These are phyloP conservation scores for Solanum phureja DNA, from an alignment of 257 asterid genomes.

Conservation along the genomic window DNA sequence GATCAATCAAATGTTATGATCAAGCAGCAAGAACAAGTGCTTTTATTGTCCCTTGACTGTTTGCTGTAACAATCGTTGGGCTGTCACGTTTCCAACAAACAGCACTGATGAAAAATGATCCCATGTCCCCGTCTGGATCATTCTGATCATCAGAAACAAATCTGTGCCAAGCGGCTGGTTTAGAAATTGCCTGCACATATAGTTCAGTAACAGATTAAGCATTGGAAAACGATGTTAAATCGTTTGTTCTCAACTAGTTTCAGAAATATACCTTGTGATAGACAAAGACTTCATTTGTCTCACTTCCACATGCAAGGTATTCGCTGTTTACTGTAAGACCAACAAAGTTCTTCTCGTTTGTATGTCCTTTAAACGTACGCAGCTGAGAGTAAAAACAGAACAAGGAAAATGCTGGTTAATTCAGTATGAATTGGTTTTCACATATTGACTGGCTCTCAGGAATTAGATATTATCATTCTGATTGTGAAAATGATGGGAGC, in stretches of 20 bases:
- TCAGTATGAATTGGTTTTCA: neutral
- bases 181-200: slow-evolving; percentile 51
- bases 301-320: slow-evolving; percentile 87
- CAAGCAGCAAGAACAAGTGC: slow-evolving; percentile 71
- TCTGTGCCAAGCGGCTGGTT: slow-evolving; percentile 70
- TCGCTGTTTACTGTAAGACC: slow-evolving; percentile 66
- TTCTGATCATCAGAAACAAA: slow-evolving; percentile 50
- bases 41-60: slow-evolving; percentile 78
- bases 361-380: slow-evolving; percentile 69
- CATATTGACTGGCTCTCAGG: neutral
- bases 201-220: neutral
- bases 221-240: neutral
- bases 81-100: slow-evolving; percentile 91
- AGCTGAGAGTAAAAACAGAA: slow-evolving; percentile 32
- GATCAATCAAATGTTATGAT: slow-evolving; percentile 1
- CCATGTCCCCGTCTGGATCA: slow-evolving; percentile 39
- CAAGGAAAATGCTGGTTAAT: neutral
- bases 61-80: slow-evolving; percentile 68
- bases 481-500: neutral
- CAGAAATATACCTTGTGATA: slow-evolving; percentile 60
- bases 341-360: slow-evolving; percentile 74
- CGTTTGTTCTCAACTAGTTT: neutral
- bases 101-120: slow-evolving; percentile 74
- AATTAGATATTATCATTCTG: neutral
- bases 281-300: slow-evolving; percentile 71